These are phyloP conservation scores for Leccinum pellstonianum DNA, from an alignment of 768 basidiomycete species.

Conservation along the genomic window DNA sequence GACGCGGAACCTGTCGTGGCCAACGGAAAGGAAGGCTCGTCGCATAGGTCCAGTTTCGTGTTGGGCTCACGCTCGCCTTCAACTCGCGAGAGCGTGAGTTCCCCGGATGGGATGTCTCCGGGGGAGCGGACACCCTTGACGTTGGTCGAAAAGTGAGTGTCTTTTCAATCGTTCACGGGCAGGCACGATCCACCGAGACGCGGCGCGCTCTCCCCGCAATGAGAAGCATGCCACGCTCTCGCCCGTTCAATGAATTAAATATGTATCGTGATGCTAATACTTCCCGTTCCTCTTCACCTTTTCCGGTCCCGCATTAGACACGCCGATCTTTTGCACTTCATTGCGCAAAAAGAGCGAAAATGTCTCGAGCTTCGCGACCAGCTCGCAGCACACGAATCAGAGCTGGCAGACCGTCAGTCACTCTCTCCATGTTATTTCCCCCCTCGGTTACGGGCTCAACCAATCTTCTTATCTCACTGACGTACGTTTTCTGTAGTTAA, in stretches of 20 bases:
- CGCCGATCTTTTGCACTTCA: constrained; percentile 76
- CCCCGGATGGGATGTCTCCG: constrained; percentile 1
- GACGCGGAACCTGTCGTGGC: constrained; percentile 1
- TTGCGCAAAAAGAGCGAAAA: constrained; percentile 84
- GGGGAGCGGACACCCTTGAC: constrained; percentile 50
- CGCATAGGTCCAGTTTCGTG: constrained; percentile 23
- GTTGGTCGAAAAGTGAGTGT: constrained; percentile 67
- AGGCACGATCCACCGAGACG: neutral
- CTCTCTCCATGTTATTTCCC: neutral
- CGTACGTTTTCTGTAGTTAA: constrained; percentile 49
- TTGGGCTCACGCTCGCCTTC: constrained; percentile 16
- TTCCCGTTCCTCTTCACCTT: neutral
- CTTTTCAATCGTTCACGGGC: neutral
- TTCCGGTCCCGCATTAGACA: constrained; percentile 46
- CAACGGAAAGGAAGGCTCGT: constrained; percentile 13
- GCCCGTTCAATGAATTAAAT: neutral
- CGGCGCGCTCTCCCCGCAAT: neutral
- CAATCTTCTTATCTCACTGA: neutral
- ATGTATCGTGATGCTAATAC: neutral
- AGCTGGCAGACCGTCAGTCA: constrained; percentile 59
- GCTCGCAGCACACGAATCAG: constrained; percentile 68
- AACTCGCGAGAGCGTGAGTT: constrained; percentile 20
- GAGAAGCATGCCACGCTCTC: neutral
- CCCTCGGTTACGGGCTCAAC: neutral
- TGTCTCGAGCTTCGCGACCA: constrained; percentile 80